Conservation (phyloP, 179 eudicot genomes). For the Pouteria campechiana region DNA sequence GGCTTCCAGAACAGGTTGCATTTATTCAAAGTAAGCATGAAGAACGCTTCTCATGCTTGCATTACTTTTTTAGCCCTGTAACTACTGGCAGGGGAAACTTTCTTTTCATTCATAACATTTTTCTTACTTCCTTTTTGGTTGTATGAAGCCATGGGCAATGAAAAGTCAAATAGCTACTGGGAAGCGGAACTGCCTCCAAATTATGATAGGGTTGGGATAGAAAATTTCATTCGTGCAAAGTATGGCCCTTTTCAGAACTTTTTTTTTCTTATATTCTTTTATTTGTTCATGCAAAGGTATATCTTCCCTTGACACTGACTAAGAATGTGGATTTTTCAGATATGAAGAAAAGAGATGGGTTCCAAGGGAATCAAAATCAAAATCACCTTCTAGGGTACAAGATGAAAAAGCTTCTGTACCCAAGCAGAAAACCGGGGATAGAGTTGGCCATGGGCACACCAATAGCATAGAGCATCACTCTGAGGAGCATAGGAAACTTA, state of each 20-base stretch:
- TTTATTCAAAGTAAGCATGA: slow-evolving; percentile 75
- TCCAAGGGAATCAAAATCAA: slow-evolving; percentile 44
- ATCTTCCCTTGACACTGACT: neutral
- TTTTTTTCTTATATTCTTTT: neutral
- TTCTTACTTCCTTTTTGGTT: neutral
- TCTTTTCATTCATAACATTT: too few species aligned
- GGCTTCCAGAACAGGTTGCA: slow-evolving; percentile 98
- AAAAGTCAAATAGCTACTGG: slow-evolving; percentile 87
- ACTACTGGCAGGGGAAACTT: too few species aligned
- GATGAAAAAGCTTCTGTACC: slow-evolving; percentile 46
- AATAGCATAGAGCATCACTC: slow-evolving; percentile 24
- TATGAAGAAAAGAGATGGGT: slow-evolving; percentile 98
- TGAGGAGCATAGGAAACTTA: slow-evolving; percentile 42
- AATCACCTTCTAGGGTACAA: slow-evolving; percentile 40
- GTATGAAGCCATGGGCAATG: slow-evolving; percentile 73
- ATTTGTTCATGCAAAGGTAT: neutral
- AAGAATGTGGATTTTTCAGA: slow-evolving; percentile 18
- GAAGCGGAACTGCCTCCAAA: slow-evolving; percentile 95
- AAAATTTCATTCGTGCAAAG: slow-evolving; percentile 99
- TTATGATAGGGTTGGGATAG: slow-evolving; percentile 98
- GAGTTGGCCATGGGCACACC: slow-evolving; percentile 31
- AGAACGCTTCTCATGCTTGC: neutral
- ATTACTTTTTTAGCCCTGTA: too few species aligned
- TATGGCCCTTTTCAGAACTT: slow-evolving; percentile 19
- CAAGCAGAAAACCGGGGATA: slow-evolving; percentile 48